Evolutionary conservation across 306 rosid species (phyloP), one percentile per base, ranked within the genome.

Genomic region (Delonix regia): DNA sequence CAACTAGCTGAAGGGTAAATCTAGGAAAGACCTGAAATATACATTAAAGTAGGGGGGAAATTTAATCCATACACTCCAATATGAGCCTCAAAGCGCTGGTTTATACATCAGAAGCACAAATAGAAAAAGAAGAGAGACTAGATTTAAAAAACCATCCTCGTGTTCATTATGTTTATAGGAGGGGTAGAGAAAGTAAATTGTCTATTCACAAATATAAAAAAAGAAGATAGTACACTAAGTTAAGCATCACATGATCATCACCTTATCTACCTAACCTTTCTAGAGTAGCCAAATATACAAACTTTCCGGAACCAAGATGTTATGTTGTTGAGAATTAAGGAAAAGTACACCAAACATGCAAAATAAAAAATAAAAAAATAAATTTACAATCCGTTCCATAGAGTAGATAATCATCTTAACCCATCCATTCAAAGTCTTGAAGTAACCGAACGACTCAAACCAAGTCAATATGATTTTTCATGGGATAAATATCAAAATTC

Each of bases 361-460:
- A 3, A 12, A 12, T 1, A 12, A 8, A 21, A 28, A 38, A 19
- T 0, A 3, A 12, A 12, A 12, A 12, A 8, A 21, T 21, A 38
- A 19, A 44, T 9, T n/a, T 38, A 69, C 55, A 56, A 56, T 74
- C 36, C 36, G 18, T 49, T n/a, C 28, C 25, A 30, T 30, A 33
- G 7, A 10, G 27, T 53, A 66, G 22, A 30, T n/a, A 34, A 77
- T 77, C 44, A 49, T 15, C 51, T 24, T 18, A 33, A 68, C n/a
- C n/a, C n/a, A n/a, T 38, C 18, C 49, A 21, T 68, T 55, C 70
- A 44, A 71, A 14, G 30, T 44, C n/a, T 12, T 55, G 69, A 71
- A 71, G 72, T 39, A 59, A 56, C 61, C 61, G 62, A 86, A 72
- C 64, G 42, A 61, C 82, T 51, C 49, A 69, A 62, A 73, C 62